phyloP scores from a whole-genome alignment of 495 filamentous ascomycete species.

The Hyaloscypha variabilis region DNA sequence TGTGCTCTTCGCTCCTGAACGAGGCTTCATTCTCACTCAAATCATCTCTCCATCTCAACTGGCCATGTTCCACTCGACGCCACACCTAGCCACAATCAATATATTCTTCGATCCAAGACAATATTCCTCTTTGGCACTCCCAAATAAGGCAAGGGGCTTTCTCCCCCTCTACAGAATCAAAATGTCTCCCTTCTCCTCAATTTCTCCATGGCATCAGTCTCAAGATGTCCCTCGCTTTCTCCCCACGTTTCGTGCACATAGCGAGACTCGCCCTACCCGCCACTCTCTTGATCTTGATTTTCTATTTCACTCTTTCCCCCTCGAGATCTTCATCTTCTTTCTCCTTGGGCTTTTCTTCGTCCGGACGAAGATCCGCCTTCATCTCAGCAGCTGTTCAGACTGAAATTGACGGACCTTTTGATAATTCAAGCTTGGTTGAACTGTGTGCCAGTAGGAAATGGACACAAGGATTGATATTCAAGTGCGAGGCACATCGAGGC shows the following conservation, averaged over 20 bases:
- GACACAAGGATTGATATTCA: conserved; percentile 35
- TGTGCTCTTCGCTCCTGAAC: not conserved
- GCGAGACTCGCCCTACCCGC: not conserved
- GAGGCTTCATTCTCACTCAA: not conserved
- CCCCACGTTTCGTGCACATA: not conserved
- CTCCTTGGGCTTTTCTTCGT: not conserved
- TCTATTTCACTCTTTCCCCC: conserved; percentile 1
- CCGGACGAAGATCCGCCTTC: conserved; percentile 27
- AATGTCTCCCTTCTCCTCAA: not conserved
- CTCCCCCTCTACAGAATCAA: not conserved
- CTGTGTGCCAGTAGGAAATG: conserved; percentile 37
- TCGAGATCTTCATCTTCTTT: not conserved
- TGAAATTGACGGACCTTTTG: conserved; percentile 37
- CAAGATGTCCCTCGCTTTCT: not conserved
- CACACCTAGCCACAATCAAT: conserved; percentile 2
- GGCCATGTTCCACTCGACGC: not conserved
- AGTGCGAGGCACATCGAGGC: conserved; percentile 34
- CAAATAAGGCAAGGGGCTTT: not conserved
- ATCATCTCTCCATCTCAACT: not conserved
- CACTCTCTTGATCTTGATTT: not conserved
- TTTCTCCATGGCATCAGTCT: too few species aligned
- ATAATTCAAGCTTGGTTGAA: conserved; percentile 30
- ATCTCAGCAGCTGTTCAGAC: conserved; percentile 32
- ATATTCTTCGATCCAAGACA: not conserved
- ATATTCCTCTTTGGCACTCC: not conserved